Evolutionary conservation across 1,284 basidiomycete genomes (phyloP), one percentile per base, ranked within the genome.

Genomic region (Phellopilus nigrolimitatus): DNA sequence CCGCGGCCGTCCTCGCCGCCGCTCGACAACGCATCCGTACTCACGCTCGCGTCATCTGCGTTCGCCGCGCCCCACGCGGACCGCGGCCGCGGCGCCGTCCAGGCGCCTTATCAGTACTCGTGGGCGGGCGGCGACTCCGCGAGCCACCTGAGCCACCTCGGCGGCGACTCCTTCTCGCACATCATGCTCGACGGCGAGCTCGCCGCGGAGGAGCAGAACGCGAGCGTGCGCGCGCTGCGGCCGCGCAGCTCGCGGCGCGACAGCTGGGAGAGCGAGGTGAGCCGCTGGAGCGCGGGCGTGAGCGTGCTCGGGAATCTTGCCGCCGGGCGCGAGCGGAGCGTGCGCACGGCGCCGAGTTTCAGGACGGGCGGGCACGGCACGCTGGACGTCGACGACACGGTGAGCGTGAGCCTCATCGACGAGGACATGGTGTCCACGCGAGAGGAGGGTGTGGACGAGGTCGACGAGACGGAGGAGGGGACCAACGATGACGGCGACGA

Each of bases 11-110:
- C 86, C 4, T 91, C 88, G 1, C 86, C 91, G 8, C 95, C 95
- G 0, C 73, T 83, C 21, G 92, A 95, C 64, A 94, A 98, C 63
- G 95, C 95, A 0, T 94, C 90, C 3, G 74, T 95, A 44, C 73
- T 97, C 40, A 98, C 95, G 0, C 80, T 98, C 9, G 95, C 95
- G 3, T 94, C 91, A 10, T 95, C 91, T 3, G 92, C 91, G 1
- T 95, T 90, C 65, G 92, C 80, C 0, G 71, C 84, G 44, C 80
- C 83, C 9, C 78, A 77, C 28, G 67, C 70, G 33, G 66, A 78
- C 59, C 51, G 64, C 31, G 66, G 67, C 30, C 59, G 59, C 8
- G 56, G 54, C n/a, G 59, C 43, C 57, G 60, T 62, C 12, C 46
- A 41, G 3, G 40, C 43, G 24, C 36, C 44, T 58, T 59, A 9